Conservation (phyloP, 371 early-diverging fungal genomes). For the Quaeritorhiza haematococci region DNA sequence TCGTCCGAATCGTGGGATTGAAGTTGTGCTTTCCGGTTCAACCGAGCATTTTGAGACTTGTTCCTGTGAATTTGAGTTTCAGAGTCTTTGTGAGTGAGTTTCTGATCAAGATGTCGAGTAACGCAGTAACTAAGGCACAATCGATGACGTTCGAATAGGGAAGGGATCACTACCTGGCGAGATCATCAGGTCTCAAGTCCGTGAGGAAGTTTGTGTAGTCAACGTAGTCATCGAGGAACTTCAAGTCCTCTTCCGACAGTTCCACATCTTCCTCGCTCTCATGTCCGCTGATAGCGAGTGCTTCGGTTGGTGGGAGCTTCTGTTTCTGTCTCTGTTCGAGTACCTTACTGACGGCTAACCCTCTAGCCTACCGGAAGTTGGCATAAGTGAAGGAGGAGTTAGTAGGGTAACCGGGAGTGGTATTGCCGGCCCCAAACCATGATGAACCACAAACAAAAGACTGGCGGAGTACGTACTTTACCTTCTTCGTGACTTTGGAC, state of each 20-base stretch:
- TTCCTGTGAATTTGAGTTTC: not conserved
- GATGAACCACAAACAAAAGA: too few relatives aligned
- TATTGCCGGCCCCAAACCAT: too few relatives aligned
- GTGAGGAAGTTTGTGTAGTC: slow-evolving; percentile 24
- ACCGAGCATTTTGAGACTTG: not conserved
- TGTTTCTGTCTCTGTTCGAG: too few relatives aligned
- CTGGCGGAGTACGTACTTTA: too few relatives aligned
- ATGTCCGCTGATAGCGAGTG: too few relatives aligned
- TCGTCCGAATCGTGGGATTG: slow-evolving; percentile 16
- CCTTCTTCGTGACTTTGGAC: slow-evolving; percentile 17
- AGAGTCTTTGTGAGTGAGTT: not conserved
- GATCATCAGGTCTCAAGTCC: slow-evolving; percentile 24
- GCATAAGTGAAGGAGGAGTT: too few relatives aligned
- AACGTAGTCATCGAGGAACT: slow-evolving; percentile 32
- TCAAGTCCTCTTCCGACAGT: slow-evolving; percentile 37
- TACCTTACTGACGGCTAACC: not conserved
- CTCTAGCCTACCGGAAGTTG: too few relatives aligned
- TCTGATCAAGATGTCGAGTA: not conserved
- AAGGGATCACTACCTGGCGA: slow-evolving; percentile 17
- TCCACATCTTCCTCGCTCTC: slow-evolving; percentile 16
- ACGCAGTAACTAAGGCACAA: not conserved
- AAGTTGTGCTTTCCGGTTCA: slow-evolving; percentile 1
- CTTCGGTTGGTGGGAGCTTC: too few relatives aligned
- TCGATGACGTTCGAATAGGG: not conserved
- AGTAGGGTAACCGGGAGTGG: too few relatives aligned